Conservation (phyloP, 257 asterid genomes). For the Przewalskia tangutica region DNA sequence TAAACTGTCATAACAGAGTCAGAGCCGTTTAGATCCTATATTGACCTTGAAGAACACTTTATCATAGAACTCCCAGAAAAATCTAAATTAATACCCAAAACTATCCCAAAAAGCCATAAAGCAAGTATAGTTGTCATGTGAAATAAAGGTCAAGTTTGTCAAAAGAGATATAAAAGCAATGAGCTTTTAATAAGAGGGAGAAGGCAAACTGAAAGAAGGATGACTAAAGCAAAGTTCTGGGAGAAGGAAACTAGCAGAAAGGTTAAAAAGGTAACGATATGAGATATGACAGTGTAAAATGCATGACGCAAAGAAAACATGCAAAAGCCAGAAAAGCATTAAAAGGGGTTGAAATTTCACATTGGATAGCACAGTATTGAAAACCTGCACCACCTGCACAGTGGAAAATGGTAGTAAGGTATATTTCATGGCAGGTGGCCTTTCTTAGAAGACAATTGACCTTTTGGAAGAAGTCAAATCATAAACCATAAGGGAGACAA, state of each 20-base stretch:
- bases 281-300: not conserved
- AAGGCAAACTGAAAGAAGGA: not conserved
- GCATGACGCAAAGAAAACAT: not conserved
- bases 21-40: not conserved
- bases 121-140: not conserved
- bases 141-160: not conserved
- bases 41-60: not conserved
- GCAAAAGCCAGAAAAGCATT: not conserved
- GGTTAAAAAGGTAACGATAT: not conserved
- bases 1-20: not conserved
- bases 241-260: not conserved
- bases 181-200: not conserved
- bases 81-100: not conserved
- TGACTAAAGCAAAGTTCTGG: not conserved
- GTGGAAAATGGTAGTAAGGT: constrained; percentile 92
- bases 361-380: constrained; percentile 62
- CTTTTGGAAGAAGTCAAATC: not conserved
- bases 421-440: constrained; percentile 20
- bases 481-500: not conserved
- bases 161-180: not conserved
- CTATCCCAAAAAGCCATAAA: not conserved
- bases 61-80: not conserved
- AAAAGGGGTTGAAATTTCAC: constrained; percentile 16
- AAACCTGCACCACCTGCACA: constrained; percentile 99
- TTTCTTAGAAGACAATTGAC: not conserved